Base-by-base conservation (phyloP, 495 filamentous ascomycete genomes). In the Opeltia flavorubescens region DNA sequence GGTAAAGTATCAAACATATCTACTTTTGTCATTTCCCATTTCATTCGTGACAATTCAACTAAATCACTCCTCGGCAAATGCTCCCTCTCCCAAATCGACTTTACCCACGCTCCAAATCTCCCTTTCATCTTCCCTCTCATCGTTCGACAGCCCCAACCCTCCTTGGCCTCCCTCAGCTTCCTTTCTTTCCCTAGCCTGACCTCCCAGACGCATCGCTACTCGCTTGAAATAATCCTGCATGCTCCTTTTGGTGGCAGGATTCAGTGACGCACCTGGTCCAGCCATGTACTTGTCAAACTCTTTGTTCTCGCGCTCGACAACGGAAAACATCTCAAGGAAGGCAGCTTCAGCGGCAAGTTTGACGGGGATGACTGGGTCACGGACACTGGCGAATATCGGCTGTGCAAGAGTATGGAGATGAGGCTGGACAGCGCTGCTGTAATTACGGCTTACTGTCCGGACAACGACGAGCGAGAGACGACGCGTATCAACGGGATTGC, bases 211-310 rank as follows among this genome's bases (percentile, higher is more conserved):
- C 47, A 94, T 62, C 12, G 84, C 85, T 35, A 96, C 80, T 13
- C 93, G 73, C 71, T 94, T 95, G 67, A 96, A 96, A 66, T 98
- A 98, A 56, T 98, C 91, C 36, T 81, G 76, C 85, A 96, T 95
- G 59, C 84, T 89, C 47, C 91, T 68, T 72, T 93, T 93, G 26
- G 74, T 75, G 7, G 73, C 79, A 0, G 83, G 67, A 3, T 75
- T 67, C 28, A 94, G 62, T 0, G 75, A 77, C 43, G 66, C 54
- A 17, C 78, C 74, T 28, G 75, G 66, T 12, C 72, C 74, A 4
- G 74, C 65, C 61, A 96, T 78, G 56, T 87, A 98, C 68, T 87
- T 87, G 47, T 98, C 89, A 55, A 95, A 96, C 20, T 95, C 80
- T 50, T 79, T 80, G 31, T 69, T 70, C 53, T 95, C 91, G 46